A percentile compares a stretch with the other conserved stretches of the same genome.
phyloP scores from a whole-genome alignment of 108 stramenopile genomes.

The Nitzschia inconspicua region DNA sequence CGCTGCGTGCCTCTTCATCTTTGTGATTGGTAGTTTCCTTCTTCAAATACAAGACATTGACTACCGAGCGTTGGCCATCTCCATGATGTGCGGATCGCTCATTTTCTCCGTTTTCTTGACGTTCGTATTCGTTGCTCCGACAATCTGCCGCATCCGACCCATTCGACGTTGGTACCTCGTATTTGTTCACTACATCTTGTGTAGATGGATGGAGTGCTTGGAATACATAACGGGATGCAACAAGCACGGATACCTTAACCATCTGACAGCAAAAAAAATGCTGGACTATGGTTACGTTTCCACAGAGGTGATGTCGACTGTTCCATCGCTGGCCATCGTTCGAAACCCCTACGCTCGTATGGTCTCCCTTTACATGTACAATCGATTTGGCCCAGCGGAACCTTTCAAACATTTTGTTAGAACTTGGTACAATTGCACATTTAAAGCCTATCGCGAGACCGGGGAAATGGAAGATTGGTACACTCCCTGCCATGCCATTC shows the following conservation, averaged over 20 bases:
- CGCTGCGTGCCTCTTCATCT: conserved; percentile 2
- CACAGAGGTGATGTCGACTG: conserved; percentile 35
- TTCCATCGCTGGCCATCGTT: conserved; percentile 52
- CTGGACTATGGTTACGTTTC: conserved; percentile 51
- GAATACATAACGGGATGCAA: conserved; percentile 58
- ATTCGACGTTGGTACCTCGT: conserved; percentile 50
- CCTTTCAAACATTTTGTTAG: conserved; percentile 43
- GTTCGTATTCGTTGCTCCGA: conserved; percentile 52
- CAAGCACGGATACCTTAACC: conserved; percentile 57
- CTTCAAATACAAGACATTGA: conserved; percentile 24
- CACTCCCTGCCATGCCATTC: conserved; percentile 55
- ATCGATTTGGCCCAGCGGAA: conserved; percentile 48
- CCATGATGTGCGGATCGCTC: background rate
- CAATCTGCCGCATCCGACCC: conserved; percentile 36
- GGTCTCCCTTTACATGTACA: conserved; percentile 64
- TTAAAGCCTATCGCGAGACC: conserved; percentile 40
- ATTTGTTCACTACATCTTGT: conserved; percentile 47
- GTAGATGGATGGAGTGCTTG: conserved; percentile 35
- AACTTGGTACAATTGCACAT: conserved; percentile 41
- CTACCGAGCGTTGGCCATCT: conserved; percentile 25
- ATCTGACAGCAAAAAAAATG: conserved; percentile 51
- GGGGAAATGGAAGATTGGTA: conserved; percentile 65
- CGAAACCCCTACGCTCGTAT: conserved; percentile 66
- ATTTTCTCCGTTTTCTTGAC: conserved; percentile 40
- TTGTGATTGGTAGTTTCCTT: background rate